Conservation (phyloP, 2,329 filamentous ascomycete species). For the Fusarium staphyleae region DNA sequence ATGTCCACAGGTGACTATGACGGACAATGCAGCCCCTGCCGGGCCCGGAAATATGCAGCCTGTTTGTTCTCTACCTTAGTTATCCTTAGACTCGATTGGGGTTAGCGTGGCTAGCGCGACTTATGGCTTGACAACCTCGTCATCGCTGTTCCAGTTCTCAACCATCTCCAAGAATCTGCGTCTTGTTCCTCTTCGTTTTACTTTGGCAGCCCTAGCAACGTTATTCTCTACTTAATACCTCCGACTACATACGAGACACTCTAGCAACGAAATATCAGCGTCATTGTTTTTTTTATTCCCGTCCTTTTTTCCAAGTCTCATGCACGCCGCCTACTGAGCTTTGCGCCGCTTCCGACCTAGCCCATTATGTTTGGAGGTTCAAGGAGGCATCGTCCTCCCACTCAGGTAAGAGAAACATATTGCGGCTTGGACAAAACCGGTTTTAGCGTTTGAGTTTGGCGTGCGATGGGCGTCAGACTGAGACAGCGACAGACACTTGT, state of each 20-base stretch:
- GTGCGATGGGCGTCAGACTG: constrained; percentile 16
- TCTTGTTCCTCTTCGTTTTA: constrained; percentile 18
- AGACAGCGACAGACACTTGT: constrained; percentile 4
- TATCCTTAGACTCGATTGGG: constrained; percentile 17
- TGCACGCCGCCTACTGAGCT: constrained; percentile 29
- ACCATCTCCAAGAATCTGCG: constrained; percentile 24
- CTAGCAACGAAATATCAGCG: constrained; percentile 21
- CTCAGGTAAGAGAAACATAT: constrained; percentile 55
- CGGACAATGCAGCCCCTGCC: constrained; percentile 2
- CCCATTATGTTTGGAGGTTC: constrained; percentile 58
- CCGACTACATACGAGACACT: constrained; percentile 12
- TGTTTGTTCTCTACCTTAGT: constrained; percentile 27
- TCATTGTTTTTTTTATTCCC: constrained; percentile 5
- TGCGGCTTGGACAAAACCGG: constrained; percentile 24
- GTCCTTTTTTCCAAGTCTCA: constrained; percentile 24
- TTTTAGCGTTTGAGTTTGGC: constrained; percentile 37
- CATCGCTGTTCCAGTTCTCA: constrained; percentile 30
- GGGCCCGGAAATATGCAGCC: constrained; percentile 3
- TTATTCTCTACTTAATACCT: constrained; percentile 9
- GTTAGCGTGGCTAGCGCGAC: constrained; percentile 20
- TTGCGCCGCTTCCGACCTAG: constrained; percentile 32
- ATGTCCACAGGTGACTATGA: constrained; percentile 1
- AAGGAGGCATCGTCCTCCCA: constrained; percentile 57
- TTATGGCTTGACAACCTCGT: constrained; percentile 40
- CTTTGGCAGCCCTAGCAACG: constrained; percentile 20